A percentile compares a stretch with the other conserved stretches of the same genome.
These are phyloP conservation scores for Aspergillus sp. DNA, from an alignment of 2,329 filamentous ascomycete genomes.

Conservation along the genomic window DNA sequence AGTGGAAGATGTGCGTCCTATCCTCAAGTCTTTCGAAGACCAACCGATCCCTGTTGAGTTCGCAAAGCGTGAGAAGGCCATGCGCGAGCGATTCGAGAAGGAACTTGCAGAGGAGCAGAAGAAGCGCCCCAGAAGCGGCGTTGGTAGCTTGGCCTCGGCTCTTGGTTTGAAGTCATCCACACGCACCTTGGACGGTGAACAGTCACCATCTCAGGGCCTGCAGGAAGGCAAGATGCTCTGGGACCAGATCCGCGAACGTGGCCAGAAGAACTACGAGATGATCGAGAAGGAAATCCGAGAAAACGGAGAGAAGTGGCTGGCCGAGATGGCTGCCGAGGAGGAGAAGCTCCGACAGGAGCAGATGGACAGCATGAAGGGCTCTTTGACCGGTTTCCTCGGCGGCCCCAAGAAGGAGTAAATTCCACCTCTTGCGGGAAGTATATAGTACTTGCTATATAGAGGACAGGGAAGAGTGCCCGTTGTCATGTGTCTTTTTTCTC, in stretches of 20 bases:
- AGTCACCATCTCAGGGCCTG: constrained; percentile 71
- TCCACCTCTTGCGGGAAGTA: background rate
- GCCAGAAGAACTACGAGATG: constrained; percentile 83
- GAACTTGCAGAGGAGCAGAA: constrained; percentile 68
- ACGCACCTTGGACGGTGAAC: constrained; percentile 64
- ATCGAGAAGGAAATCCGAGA: constrained; percentile 89
- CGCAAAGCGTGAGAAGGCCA: constrained; percentile 78
- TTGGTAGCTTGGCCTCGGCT: constrained; percentile 68
- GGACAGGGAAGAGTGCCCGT: constrained; percentile 8
- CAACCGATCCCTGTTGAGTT: constrained; percentile 89
- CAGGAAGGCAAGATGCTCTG: constrained; percentile 95
- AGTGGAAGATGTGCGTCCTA: constrained; percentile 79
- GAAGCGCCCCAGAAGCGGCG: constrained; percentile 59
- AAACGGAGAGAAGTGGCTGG: constrained; percentile 93
- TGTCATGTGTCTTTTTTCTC: constrained; percentile 5
- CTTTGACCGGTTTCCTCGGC: constrained; percentile 61
- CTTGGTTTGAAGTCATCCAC: constrained; percentile 72
- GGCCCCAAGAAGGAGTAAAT: constrained; percentile 31
- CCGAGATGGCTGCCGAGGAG: constrained; percentile 84
- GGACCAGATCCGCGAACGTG: constrained; percentile 88
- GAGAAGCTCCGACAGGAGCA: constrained; percentile 88
- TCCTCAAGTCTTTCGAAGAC: constrained; percentile 84
- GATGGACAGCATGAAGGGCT: constrained; percentile 87
- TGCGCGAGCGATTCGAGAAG: constrained; percentile 80
- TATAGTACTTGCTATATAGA: background rate